These are phyloP conservation scores for Tilletia indica DNA, from an alignment of 1,284 basidiomycete species.

Conservation along the genomic window DNA sequence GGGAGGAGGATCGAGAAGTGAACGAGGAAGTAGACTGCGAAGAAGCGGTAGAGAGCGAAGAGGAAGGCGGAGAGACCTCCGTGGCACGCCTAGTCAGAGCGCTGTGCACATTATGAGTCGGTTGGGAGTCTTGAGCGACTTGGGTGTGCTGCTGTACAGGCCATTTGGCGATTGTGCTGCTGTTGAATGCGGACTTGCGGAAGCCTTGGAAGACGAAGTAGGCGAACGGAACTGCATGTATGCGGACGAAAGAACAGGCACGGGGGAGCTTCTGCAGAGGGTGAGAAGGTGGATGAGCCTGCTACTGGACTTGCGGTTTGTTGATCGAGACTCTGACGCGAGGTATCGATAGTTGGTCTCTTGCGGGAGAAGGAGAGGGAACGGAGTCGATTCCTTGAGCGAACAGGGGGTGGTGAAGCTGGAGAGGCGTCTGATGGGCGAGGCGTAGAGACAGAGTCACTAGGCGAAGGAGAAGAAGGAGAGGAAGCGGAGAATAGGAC, in stretches of 20 bases:
- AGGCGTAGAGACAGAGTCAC: neutral
- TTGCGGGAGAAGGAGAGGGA: conserved; percentile 9
- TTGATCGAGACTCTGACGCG: conserved; percentile 3
- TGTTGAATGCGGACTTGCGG: neutral
- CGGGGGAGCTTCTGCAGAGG: neutral
- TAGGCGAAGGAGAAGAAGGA: neutral
- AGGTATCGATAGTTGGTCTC: neutral
- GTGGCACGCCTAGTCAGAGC: no score
- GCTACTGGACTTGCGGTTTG: neutral
- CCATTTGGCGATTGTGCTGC: neutral
- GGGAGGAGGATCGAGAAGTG: conserved; percentile 2
- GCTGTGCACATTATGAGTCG: no score
- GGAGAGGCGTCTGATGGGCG: neutral
- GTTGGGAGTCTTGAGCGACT: neutral
- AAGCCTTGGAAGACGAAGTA: neutral
- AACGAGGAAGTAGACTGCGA: conserved; percentile 11
- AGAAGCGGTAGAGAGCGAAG: conserved; percentile 2
- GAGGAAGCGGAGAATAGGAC: neutral
- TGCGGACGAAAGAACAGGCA: neutral
- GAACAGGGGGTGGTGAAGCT: neutral
- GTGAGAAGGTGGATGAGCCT: neutral
- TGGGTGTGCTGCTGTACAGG: neutral
- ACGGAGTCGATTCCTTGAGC: neutral
- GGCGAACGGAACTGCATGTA: conserved; percentile 12
- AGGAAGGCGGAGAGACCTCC: neutral